Evolutionary conservation across 2,329 filamentous ascomycete species (phyloP).

Genomic region (Claviceps africana): DNA sequence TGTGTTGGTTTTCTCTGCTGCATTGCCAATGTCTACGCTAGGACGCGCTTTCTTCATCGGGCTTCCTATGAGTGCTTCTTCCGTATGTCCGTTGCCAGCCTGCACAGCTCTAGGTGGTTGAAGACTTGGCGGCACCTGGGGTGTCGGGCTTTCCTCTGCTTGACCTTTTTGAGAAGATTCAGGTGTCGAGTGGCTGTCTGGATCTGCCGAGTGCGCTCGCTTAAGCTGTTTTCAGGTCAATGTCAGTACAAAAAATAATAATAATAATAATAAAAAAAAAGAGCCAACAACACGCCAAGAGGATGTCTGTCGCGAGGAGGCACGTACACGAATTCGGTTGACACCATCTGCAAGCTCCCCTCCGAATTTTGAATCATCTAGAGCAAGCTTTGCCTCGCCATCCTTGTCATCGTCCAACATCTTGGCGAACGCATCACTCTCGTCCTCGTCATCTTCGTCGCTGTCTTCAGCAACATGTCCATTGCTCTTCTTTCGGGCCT

Average conservation of each 20-base stretch:
- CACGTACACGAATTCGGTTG: conserved; percentile 62
- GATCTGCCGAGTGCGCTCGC: conserved; percentile 63
- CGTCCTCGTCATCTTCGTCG: conserved; percentile 59
- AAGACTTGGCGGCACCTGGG: conserved; percentile 4
- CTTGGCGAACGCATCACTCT: conserved; percentile 46
- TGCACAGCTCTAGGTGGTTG: conserved; percentile 15
- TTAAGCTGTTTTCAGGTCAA: conserved; percentile 48
- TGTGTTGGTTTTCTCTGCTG: conserved; percentile 13
- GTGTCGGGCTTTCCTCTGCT: conserved; percentile 30
- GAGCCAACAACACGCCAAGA: too few relatives aligned
- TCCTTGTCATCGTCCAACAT: conserved; percentile 54
- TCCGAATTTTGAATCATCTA: conserved; percentile 58
- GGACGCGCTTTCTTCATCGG: conserved; percentile 65
- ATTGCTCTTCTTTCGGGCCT: conserved; percentile 48
- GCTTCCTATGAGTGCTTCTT: conserved; percentile 42
- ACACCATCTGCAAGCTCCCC: conserved; percentile 70
- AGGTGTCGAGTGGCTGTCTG: conserved; percentile 30
- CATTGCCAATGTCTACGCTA: conserved; percentile 27
- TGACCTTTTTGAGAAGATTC: conserved; percentile 22
- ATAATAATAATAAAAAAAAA: background rate
- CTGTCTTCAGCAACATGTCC: conserved; percentile 59
- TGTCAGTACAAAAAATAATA: conserved; percentile 7
- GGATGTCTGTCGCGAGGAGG: background rate
- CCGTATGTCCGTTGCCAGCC: conserved; percentile 18
- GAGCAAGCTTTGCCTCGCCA: conserved; percentile 42